A percentile compares a stretch with the other conserved stretches of the same genome.
Conservation (phyloP, 2,329 filamentous ascomycete species). For the Dactylellina parvicollis region DNA sequence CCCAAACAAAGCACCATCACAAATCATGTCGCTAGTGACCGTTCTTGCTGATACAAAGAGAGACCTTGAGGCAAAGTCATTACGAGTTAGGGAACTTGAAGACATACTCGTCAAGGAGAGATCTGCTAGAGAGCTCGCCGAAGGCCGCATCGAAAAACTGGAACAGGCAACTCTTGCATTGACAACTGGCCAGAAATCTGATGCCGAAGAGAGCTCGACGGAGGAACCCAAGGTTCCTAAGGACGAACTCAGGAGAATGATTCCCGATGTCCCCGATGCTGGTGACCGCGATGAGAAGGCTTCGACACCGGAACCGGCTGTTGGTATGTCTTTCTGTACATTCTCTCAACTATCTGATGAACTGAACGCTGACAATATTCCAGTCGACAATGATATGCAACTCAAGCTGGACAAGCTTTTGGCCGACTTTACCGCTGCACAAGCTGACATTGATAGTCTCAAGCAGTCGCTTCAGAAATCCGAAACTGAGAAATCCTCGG, state of each 20-base stretch:
- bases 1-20: slow-evolving; percentile 70
- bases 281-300: slow-evolving; percentile 58
- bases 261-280: slow-evolving; percentile 52
- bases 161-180: slow-evolving; percentile 78
- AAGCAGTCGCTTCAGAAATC: slow-evolving; percentile 34
- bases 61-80: slow-evolving; percentile 84
- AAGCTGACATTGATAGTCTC: slow-evolving; percentile 38
- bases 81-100: slow-evolving; percentile 83
- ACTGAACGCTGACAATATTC: slow-evolving; percentile 18
- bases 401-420: slow-evolving; percentile 44
- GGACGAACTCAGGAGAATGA: slow-evolving; percentile 58
- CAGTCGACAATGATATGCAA: slow-evolving; percentile 52
- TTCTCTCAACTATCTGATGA: neutral
- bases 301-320: slow-evolving; percentile 60
- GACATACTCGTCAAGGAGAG: slow-evolving; percentile 80
- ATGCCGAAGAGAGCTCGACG: slow-evolving; percentile 57
- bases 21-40: slow-evolving; percentile 85
- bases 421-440: slow-evolving; percentile 35
- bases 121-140: slow-evolving; percentile 81
- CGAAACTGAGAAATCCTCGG: slow-evolving; percentile 38
- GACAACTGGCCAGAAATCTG: slow-evolving; percentile 64
- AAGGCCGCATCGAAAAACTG: slow-evolving; percentile 62
- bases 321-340: slow-evolving; percentile 55
- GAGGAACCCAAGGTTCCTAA: slow-evolving; percentile 59
- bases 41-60: slow-evolving; percentile 83